phyloP scores from a whole-genome alignment of 352 stramenopile species.

The Pythium aristosporum region DNA sequence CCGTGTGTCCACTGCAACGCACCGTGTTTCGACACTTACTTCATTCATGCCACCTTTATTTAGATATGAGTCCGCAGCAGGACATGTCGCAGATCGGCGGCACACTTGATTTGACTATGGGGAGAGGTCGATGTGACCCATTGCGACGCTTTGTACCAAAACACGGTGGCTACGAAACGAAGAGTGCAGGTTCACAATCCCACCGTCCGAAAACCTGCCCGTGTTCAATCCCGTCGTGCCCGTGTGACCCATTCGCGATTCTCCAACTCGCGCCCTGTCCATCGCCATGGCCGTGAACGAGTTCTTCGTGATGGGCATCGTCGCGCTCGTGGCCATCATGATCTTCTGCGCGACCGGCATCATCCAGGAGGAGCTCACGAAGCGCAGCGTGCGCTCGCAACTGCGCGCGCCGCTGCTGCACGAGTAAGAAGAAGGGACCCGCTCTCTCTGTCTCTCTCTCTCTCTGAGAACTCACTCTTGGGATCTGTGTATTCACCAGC shows the following conservation, averaged over 20 bases:
- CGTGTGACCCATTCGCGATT: too few relatives aligned
- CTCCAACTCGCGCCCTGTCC: background rate
- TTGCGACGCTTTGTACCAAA: background rate
- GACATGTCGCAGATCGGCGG: background rate
- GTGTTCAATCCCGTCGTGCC: background rate
- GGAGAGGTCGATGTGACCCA: background rate
- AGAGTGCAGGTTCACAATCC: background rate
- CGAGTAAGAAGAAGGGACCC: slow-evolving; percentile 28
- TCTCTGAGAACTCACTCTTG: background rate
- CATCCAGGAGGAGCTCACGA: slow-evolving; percentile 40
- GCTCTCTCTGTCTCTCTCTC: background rate
- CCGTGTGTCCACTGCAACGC: background rate
- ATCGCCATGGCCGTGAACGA: slow-evolving; percentile 18
- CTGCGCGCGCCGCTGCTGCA: slow-evolving; percentile 51
- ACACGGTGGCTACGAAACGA: background rate
- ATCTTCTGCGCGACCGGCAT: slow-evolving; percentile 51
- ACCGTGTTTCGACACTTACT: slow-evolving; percentile 1
- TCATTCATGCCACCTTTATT: background rate
- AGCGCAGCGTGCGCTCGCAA: slow-evolving; percentile 40
- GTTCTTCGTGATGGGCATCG: slow-evolving; percentile 22
- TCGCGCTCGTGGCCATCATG: slow-evolving; percentile 40
- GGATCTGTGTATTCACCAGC: background rate
- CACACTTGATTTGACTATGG: background rate
- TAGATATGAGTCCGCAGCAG: background rate
- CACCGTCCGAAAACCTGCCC: too few relatives aligned